phyloP scores from a whole-genome alignment of 2,329 filamentous ascomycete genomes.

The Botrytis porri region DNA sequence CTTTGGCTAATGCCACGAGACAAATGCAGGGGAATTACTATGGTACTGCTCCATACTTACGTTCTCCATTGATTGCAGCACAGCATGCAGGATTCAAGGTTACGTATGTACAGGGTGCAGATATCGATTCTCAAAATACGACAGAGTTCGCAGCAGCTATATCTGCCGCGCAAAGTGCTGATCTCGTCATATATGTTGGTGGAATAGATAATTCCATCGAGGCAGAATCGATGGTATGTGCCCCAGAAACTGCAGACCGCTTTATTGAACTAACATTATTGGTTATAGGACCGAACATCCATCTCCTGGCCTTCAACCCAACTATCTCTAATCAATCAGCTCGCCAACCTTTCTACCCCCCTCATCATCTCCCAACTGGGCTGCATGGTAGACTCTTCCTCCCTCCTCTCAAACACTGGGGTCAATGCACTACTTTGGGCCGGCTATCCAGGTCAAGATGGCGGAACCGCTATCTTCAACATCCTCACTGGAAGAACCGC shows the following conservation, averaged over 20 bases:
- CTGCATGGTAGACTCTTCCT: constrained; percentile 50
- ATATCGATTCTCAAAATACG: constrained; percentile 37
- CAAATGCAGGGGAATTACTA: constrained; percentile 33
- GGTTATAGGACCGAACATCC: constrained; percentile 44
- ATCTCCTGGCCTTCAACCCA: constrained; percentile 53
- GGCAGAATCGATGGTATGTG: constrained; percentile 42
- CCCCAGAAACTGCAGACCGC: background rate
- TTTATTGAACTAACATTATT: background rate
- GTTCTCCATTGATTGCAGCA: constrained; percentile 46
- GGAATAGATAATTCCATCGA: constrained; percentile 54
- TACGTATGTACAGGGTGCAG: constrained; percentile 42
- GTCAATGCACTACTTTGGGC: constrained; percentile 55
- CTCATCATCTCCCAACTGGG: constrained; percentile 53
- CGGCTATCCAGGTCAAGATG: constrained; percentile 59
- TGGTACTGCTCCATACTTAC: constrained; percentile 28
- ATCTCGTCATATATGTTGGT: constrained; percentile 53
- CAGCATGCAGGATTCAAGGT: constrained; percentile 34
- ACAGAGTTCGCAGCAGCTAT: constrained; percentile 36
- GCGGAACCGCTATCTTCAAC: constrained; percentile 53
- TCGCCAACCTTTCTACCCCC: constrained; percentile 47
- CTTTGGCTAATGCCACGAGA: constrained; percentile 27
- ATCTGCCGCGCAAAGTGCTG: constrained; percentile 44
- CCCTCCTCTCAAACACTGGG: constrained; percentile 47
- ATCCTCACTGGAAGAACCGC: constrained; percentile 47
- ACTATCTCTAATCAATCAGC: constrained; percentile 48